Evolutionary conservation across 805 yeast species (phyloP).

Genomic region (Ogataea minuta): DNA sequence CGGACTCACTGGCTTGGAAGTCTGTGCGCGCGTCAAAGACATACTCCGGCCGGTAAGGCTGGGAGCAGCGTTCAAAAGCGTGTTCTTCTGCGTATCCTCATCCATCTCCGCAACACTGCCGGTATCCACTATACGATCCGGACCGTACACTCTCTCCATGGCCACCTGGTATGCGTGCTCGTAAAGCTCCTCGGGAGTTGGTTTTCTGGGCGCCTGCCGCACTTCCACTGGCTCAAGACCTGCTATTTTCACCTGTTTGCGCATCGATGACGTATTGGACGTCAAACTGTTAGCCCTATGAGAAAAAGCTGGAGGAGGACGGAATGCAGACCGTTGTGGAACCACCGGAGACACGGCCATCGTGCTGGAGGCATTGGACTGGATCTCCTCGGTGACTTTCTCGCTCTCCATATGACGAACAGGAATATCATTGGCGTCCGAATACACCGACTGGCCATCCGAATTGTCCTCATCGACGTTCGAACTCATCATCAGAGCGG

Average conservation of each 20-base stretch:
- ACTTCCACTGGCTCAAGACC: constrained; percentile 11
- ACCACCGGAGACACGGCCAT: constrained; percentile 18
- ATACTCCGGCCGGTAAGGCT: constrained; percentile 5
- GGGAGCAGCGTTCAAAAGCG: constrained; percentile 22
- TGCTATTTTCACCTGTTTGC: constrained; percentile 27
- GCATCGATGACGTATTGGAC: constrained; percentile 21
- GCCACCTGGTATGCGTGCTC: constrained; percentile 56
- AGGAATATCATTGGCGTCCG: constrained; percentile 27
- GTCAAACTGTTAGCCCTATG: constrained; percentile 21
- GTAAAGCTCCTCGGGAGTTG: constrained; percentile 52
- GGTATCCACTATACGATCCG: constrained; percentile 4
- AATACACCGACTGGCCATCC: constrained; percentile 24
- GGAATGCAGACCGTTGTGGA: constrained; percentile 15
- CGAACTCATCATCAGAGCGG: constrained; percentile 26
- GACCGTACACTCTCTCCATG: constrained; percentile 53
- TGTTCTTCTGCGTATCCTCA: constrained; percentile 28
- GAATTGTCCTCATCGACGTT: constrained; percentile 14
- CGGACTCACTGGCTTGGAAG: constrained; percentile 3
- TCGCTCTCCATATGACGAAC: constrained; percentile 15
- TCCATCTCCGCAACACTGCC: constrained; percentile 19
- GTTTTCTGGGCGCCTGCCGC: constrained; percentile 9
- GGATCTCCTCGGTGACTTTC: constrained; percentile 27
- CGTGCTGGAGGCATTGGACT: constrained; percentile 16
- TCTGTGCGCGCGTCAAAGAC: constrained; percentile 7
- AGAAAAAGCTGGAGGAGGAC: constrained; percentile 7